Evolutionary conservation across 2,329 filamentous ascomycete genomes (phyloP), one percentile per base, ranked within the genome.

Genomic region (Cercospora sp.): DNA sequence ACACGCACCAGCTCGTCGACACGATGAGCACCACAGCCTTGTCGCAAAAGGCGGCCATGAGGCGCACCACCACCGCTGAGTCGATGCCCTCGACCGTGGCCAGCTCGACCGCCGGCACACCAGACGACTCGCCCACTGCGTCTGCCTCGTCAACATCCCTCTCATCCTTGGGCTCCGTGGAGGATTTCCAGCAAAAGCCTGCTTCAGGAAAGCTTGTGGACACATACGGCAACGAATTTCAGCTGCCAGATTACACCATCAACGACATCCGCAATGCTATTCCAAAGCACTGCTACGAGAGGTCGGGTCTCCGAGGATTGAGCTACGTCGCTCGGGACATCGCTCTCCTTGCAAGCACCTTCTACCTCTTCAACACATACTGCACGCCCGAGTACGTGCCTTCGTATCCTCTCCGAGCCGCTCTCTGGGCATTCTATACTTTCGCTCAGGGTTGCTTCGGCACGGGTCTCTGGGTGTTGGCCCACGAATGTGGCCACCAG

Each of bases 181-280:
- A 78, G 33, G 84, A 87, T 55, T 87, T 85, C 65, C 84, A 85
- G 73, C 77, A 78, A 33, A 78, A 79, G 71, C 83, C 83, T 10
- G 30, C 67, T 53, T 33, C 48, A 74, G 80, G 83, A 72, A 88
- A 89, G 79, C 87, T 99, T 74, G 77, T 95, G 72, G 94, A 99
- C 83, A 94, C 93, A 12, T 95, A 96, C 80, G 95, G 95, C 81
- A 97, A 98, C 81, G 87, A 93, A 77, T 99, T 99, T 84, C 86
- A 92, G 81, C 86, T 96, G 66, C 95, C 95, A 74, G 90, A 98
- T 82, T 99, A 91, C 85, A 96, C 93, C 79, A 96, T 99, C 87
- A 97, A 97, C 86, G 88, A 99, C 79, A 94, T 99, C 79, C 90
- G 93, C 77, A 91, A 97, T 83, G 95, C 95, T 79, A 99, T 99